Percentiles rank a stretch among this genome's conserved stretches.
phyloP scores from a whole-genome alignment of 805 yeast species.

The Metschnikowia picachoensis region DNA sequence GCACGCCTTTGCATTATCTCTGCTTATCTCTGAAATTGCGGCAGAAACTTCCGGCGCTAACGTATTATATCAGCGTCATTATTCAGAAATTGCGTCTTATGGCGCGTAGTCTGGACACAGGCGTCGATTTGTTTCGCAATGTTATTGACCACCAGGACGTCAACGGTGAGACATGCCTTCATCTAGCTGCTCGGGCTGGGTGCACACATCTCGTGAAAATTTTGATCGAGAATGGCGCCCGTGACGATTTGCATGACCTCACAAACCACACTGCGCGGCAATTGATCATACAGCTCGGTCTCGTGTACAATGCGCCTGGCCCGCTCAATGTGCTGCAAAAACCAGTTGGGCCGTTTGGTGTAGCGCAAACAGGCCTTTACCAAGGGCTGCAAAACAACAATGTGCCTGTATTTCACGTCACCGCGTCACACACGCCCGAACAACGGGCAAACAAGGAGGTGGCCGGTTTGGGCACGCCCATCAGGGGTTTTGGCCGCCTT shows the following conservation, averaged over 20 bases:
- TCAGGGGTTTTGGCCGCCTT: constrained; percentile 10
- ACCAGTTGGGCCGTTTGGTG: too few species aligned
- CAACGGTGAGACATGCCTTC: constrained; percentile 82
- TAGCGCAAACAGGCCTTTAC: too few species aligned
- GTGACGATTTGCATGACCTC: constrained; percentile 45
- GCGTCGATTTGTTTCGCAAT: constrained; percentile 56
- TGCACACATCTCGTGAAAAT: constrained; percentile 70
- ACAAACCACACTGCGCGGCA: constrained; percentile 43
- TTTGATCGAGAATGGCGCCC: constrained; percentile 81
- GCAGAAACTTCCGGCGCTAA: constrained; percentile 70
- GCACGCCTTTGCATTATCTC: constrained; percentile 84
- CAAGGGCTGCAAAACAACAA: background rate
- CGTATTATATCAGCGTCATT: constrained; percentile 75
- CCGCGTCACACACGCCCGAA: background rate
- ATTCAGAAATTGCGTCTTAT: constrained; percentile 63
- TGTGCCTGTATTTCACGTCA: constrained; percentile 2
- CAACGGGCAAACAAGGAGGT: background rate
- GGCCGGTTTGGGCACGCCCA: constrained; percentile 15
- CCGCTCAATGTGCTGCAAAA: too few species aligned
- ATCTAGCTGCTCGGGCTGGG: constrained; percentile 69
- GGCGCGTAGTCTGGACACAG: constrained; percentile 23
- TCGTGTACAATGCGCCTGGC: constrained; percentile 17
- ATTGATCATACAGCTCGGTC: constrained; percentile 38
- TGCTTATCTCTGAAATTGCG: constrained; percentile 64
- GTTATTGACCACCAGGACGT: constrained; percentile 75